phyloP scores from a whole-genome alignment of 495 filamentous ascomycete species.

The Amorphotheca resinae region DNA sequence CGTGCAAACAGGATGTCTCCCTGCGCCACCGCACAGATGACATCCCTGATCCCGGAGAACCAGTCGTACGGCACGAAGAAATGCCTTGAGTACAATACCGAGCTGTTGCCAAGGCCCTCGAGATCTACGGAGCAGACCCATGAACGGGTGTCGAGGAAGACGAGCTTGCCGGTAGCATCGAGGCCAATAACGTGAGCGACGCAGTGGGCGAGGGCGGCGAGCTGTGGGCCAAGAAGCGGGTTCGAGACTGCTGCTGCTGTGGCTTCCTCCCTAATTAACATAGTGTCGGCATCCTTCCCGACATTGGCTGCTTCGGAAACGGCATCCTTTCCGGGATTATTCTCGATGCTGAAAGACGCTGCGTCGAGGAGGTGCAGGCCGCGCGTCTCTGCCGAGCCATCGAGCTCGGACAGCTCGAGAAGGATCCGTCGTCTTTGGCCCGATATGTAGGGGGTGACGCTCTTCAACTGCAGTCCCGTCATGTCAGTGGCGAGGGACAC shows the following conservation, averaged over 20 bases:
- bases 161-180: constrained; percentile 13
- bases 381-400: constrained; percentile 17
- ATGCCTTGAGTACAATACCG: constrained; percentile 10
- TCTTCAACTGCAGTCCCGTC: constrained; percentile 14
- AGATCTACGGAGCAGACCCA: constrained; percentile 23
- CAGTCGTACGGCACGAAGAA: constrained; percentile 22
- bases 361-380: constrained; percentile 9
- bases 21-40: constrained; percentile 6
- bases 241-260: not conserved
- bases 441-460: constrained; percentile 7
- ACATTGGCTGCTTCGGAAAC: not conserved
- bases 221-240: constrained; percentile 5
- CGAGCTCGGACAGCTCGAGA: constrained; percentile 19
- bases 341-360: constrained; percentile 4
- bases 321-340: not conserved
- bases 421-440: constrained; percentile 8
- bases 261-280: not conserved
- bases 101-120: not conserved
- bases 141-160: constrained; percentile 22
- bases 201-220: constrained; percentile 9
- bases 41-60: constrained; percentile 15
- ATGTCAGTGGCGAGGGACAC: constrained; percentile 4
- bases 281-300: not conserved
- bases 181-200: constrained; percentile 19
- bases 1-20: constrained; percentile 17